These are phyloP conservation scores for Erigeron canadensis DNA, from an alignment of 129 eudicot species.

Conservation along the genomic window DNA sequence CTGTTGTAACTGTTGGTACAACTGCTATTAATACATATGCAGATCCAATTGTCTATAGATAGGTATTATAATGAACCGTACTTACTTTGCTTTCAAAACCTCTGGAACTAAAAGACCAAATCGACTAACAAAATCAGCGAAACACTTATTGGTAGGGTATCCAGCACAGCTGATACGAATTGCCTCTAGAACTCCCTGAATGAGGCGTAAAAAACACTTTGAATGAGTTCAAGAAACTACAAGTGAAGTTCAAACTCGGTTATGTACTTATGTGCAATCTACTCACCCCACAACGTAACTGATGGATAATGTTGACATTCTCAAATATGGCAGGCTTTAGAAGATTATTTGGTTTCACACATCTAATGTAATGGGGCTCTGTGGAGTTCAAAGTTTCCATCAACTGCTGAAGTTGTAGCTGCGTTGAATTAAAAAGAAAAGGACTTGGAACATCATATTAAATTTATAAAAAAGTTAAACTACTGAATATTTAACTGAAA, in stretches of 20 bases:
- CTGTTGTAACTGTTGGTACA: constrained; percentile 60
- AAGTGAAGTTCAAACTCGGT: neutral
- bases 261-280: constrained; percentile 12
- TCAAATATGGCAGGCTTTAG: constrained; percentile 89
- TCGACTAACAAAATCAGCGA: constrained; percentile 75
- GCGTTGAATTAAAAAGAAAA: constrained; percentile 27
- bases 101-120: constrained; percentile 91
- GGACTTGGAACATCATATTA: constrained; percentile 2
- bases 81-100: constrained; percentile 71
- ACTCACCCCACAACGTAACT: constrained; percentile 99
- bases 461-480: constrained; percentile 25
- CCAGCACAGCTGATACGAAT: constrained; percentile 99
- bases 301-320: constrained; percentile 86
- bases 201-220: constrained; percentile 19
- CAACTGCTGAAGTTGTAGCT: constrained; percentile 88
- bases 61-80: constrained; percentile 11
- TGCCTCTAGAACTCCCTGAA: constrained; percentile 97
- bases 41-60: neutral
- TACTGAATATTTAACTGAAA: neutral
- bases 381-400: constrained; percentile 96
- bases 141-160: constrained; percentile 85
- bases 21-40: constrained; percentile 9
- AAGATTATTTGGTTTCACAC: constrained; percentile 90
- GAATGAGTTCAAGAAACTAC: constrained; percentile 6
- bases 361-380: constrained; percentile 91